Percentiles rank a stretch among this genome's conserved stretches.
Evolutionary conservation across 2,329 filamentous ascomycete genomes (phyloP).

Genomic region (Colletotrichum somersetense): DNA sequence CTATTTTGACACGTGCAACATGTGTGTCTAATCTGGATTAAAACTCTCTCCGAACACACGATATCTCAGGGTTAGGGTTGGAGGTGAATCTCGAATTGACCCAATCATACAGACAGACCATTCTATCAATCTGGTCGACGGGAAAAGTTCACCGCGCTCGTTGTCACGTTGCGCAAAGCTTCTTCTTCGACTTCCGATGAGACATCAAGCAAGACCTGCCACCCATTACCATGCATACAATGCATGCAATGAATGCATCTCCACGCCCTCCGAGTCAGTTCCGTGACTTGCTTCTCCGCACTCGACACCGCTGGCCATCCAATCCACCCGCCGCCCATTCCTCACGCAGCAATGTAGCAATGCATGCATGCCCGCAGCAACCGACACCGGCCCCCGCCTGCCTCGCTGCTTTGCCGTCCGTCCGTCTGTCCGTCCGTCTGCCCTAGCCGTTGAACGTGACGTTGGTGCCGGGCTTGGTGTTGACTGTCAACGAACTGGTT

Average conservation of each 20-base stretch:
- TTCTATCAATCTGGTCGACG: too few species aligned
- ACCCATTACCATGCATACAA: background rate
- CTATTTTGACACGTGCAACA: too few species aligned
- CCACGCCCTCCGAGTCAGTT: constrained; percentile 26
- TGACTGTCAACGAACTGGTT: constrained; percentile 47
- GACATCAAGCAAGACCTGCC: background rate
- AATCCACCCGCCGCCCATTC: background rate
- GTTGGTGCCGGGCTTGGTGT: constrained; percentile 49
- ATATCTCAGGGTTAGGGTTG: too few species aligned
- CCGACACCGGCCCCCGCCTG: background rate
- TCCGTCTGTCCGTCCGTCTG: too few species aligned
- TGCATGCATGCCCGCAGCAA: constrained; percentile 7
- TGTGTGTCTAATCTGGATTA: too few species aligned
- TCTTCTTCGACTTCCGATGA: constrained; percentile 17
- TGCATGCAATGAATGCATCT: background rate
- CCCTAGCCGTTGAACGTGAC: constrained; percentile 45
- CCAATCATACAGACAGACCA: too few species aligned
- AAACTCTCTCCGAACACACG: too few species aligned
- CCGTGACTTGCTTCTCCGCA: constrained; percentile 14
- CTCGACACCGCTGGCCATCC: constrained; percentile 5
- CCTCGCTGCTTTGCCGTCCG: too few species aligned
- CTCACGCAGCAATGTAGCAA: background rate
- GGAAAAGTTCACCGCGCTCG: background rate
- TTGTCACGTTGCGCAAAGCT: constrained; percentile 16
- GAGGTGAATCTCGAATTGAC: too few species aligned